phyloP scores from a whole-genome alignment of 208 protist species.

The Lotmaria passim region DNA sequence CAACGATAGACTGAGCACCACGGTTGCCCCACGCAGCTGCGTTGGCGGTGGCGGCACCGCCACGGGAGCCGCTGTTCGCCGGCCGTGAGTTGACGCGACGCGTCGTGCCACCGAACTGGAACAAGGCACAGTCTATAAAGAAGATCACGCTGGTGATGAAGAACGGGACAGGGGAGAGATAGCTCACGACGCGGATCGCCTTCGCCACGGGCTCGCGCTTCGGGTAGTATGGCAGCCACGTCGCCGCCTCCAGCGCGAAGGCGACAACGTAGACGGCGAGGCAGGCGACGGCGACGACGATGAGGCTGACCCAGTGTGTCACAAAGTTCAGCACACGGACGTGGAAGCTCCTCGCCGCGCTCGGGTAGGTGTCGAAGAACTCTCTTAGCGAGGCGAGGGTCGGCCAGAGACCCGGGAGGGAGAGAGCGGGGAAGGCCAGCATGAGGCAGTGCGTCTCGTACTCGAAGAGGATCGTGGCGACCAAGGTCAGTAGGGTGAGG shows the following conservation, averaged over 20 bases:
- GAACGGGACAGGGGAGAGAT: conserved; percentile 24
- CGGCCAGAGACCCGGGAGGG: conserved; percentile 38
- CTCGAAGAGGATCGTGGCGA: conserved; percentile 41
- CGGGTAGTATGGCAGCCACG: conserved; percentile 20
- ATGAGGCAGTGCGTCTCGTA: conserved; percentile 53
- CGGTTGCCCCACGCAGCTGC: background rate
- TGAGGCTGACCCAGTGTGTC: conserved; percentile 30
- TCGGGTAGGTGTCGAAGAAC: conserved; percentile 15
- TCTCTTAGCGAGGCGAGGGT: conserved; percentile 25
- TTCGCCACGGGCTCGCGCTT: background rate
- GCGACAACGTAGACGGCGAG: conserved; percentile 33
- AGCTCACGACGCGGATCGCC: conserved; percentile 27
- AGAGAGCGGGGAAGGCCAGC: conserved; percentile 43
- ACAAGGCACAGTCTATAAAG: background rate
- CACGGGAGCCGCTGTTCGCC: background rate
- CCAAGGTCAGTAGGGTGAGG: conserved; percentile 28
- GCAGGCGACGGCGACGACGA: conserved; percentile 21
- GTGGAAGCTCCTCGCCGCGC: conserved; percentile 11
- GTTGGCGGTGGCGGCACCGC: background rate
- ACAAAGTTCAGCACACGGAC: conserved; percentile 23
- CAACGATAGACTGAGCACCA: background rate
- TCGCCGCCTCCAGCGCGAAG: conserved; percentile 25
- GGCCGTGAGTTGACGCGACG: background rate
- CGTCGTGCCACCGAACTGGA: background rate
- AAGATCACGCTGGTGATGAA: conserved; percentile 28